Evolutionary conservation across 2,329 filamentous ascomycete species (phyloP), one percentile per base, ranked within the genome.

Genomic region (Simplicillium aogashimaense): DNA sequence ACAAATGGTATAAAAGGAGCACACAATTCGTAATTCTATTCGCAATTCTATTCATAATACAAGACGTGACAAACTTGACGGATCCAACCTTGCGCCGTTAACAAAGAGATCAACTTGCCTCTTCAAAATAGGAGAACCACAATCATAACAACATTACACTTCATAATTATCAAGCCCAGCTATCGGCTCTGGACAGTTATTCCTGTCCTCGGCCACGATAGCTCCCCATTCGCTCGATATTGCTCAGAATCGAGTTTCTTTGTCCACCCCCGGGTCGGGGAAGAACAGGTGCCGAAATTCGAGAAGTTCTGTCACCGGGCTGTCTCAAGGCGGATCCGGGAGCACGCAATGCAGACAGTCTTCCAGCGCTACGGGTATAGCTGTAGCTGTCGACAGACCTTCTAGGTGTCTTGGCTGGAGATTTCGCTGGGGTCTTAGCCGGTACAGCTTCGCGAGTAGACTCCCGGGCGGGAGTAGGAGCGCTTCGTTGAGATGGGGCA

Each of bases 181-280:
- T 9, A 25, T 25, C 20, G 20, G 6, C 20, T 25, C 6, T 25
- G 20, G 20, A 25, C 5, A 25, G 20, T 9, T 25, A 25, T 25
- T 25, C 33, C 40, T 39, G 40, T 1, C 46, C 64, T 33, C 69
- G 63, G 8, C 68, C 64, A 12, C 71, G 59, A 49, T 77, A 69
- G 50, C 70, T 80, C 9, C 86, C 86, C 87, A 94, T 94, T 62
- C 81, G 78, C 68, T 94, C 86, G 57, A 94, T 92, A 14, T 83
- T 87, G 51, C 74, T 83, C 81, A 94, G 81, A 53, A 92, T 83
- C 42, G 83, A 79, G 54, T 82, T 86, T 14, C 38, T 40, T 10
- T 25, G n/a, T 15, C 66, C 67, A 46, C 66, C 44, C 68, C 67
- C 12, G 72, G 73, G 45, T 72, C 20, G 20, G 5, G 20, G 20